These are phyloP conservation scores for Picochlorum costavermella DNA, from an alignment of 139 green algal species.

Conservation along the genomic window DNA sequence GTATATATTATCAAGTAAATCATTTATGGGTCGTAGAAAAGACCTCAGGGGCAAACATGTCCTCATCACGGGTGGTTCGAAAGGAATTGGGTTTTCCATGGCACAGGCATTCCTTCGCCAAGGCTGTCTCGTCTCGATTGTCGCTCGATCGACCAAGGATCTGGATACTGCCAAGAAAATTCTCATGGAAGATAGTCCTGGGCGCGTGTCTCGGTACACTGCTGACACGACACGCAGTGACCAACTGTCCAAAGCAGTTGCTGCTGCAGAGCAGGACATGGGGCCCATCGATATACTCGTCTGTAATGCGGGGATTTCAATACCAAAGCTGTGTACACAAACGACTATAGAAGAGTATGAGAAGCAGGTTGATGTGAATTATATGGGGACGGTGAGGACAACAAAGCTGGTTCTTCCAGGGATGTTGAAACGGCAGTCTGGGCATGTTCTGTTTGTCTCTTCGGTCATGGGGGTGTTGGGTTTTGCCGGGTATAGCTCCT, in stretches of 20 bases:
- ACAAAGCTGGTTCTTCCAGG: slow-evolving; percentile 45
- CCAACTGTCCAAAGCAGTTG: slow-evolving; percentile 14
- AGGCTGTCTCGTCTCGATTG: slow-evolving; percentile 41
- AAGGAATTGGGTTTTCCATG: slow-evolving; percentile 56
- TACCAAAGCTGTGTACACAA: slow-evolving; percentile 65
- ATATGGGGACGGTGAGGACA: slow-evolving; percentile 56
- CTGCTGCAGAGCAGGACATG: slow-evolving; percentile 8
- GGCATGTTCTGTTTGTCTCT: slow-evolving; percentile 55
- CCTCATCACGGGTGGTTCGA: slow-evolving; percentile 66
- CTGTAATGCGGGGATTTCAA: slow-evolving; percentile 51
- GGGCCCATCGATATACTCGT: slow-evolving; percentile 62
- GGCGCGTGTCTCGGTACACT: slow-evolving; percentile 11
- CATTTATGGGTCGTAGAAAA: no score
- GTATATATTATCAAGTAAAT: no score
- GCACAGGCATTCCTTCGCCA: slow-evolving; percentile 29
- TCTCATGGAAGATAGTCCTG: background rate
- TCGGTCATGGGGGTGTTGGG: slow-evolving; percentile 45
- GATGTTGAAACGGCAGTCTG: slow-evolving; percentile 57
- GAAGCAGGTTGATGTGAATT: slow-evolving; percentile 65
- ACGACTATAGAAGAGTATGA: slow-evolving; percentile 36
- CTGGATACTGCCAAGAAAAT: slow-evolving; percentile 12
- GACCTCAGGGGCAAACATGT: slow-evolving; percentile 55
- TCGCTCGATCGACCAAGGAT: slow-evolving; percentile 37
- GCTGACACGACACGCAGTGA: slow-evolving; percentile 13
- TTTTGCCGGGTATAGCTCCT: slow-evolving; percentile 57